Evolutionary conservation across 2,329 filamentous ascomycete species (phyloP).

Genomic region (Arthrobotrys pseudoclavata): DNA sequence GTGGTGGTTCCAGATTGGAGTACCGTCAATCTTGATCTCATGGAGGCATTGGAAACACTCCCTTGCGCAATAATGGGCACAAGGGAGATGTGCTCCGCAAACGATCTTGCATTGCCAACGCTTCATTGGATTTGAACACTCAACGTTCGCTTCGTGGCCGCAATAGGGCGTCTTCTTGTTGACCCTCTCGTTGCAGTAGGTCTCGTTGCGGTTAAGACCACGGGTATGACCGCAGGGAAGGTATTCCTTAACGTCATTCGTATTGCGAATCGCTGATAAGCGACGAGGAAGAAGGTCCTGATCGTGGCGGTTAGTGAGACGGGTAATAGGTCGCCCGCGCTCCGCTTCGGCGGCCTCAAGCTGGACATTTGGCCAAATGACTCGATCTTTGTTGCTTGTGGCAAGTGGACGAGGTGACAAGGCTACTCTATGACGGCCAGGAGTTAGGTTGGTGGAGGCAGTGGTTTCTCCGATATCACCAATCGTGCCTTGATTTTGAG

Average conservation of each 20-base stretch:
- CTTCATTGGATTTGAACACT: slow-evolving; percentile 38
- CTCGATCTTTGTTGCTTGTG: neutral
- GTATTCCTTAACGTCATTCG: neutral
- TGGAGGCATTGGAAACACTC: slow-evolving; percentile 30
- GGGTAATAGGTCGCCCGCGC: neutral
- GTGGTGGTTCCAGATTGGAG: slow-evolving; percentile 21
- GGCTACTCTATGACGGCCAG: too few species aligned
- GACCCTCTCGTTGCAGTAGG: slow-evolving; percentile 38
- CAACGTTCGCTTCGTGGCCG: slow-evolving; percentile 35
- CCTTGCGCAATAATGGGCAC: slow-evolving; percentile 25
- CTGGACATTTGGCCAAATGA: neutral
- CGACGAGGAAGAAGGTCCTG: slow-evolving; percentile 15
- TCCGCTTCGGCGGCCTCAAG: neutral
- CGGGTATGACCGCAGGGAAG: slow-evolving; percentile 42
- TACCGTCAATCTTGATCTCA: slow-evolving; percentile 29
- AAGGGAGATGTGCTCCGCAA: slow-evolving; percentile 24
- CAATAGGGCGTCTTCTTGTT: slow-evolving; percentile 36
- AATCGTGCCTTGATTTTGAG: neutral
- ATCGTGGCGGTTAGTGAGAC: slow-evolving; percentile 5
- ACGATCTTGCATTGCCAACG: slow-evolving; percentile 28
- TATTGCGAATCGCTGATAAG: neutral
- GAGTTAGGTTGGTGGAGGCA: neutral
- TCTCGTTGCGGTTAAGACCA: slow-evolving; percentile 16
- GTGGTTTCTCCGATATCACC: neutral
- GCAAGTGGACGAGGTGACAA: neutral